A percentile compares a stretch with the other conserved stretches of the same genome.
Evolutionary conservation across 2,329 filamentous ascomycete genomes (phyloP).

Genomic region (Pestalotiopsis sp.): DNA sequence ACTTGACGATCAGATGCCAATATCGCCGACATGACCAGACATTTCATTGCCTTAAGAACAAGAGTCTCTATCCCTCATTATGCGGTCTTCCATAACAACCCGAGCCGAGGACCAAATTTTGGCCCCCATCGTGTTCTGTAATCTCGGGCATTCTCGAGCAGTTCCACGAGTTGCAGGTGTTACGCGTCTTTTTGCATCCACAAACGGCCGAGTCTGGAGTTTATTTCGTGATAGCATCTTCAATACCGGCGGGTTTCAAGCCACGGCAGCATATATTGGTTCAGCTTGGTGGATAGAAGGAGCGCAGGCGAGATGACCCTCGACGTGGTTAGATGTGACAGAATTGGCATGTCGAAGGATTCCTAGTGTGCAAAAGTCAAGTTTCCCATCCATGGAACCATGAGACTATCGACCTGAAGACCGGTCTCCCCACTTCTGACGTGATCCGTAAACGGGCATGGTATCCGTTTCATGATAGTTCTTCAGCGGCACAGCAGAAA

Average conservation of each 20-base stretch:
- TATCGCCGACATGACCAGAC: background rate
- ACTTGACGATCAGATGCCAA: background rate
- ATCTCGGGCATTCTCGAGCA: background rate
- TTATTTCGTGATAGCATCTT: background rate
- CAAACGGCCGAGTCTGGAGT: background rate
- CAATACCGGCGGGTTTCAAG: background rate
- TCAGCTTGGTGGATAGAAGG: background rate
- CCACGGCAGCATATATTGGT: too few relatives aligned
- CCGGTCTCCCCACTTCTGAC: background rate
- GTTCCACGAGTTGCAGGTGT: background rate
- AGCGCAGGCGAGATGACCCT: background rate
- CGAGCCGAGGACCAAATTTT: background rate
- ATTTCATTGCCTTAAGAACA: background rate
- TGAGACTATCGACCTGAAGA: background rate
- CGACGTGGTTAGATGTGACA: background rate
- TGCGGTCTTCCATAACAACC: background rate
- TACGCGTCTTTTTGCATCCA: background rate
- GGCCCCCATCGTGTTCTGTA: background rate
- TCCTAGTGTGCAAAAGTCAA: background rate
- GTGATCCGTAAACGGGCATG: background rate
- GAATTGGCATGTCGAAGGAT: background rate
- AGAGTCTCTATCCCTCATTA: background rate
- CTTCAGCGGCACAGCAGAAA: background rate
- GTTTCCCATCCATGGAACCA: background rate
- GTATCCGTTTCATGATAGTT: background rate